phyloP scores from a whole-genome alignment of 2,329 filamentous ascomycete genomes.

The Colletotrichum endophyticum region DNA sequence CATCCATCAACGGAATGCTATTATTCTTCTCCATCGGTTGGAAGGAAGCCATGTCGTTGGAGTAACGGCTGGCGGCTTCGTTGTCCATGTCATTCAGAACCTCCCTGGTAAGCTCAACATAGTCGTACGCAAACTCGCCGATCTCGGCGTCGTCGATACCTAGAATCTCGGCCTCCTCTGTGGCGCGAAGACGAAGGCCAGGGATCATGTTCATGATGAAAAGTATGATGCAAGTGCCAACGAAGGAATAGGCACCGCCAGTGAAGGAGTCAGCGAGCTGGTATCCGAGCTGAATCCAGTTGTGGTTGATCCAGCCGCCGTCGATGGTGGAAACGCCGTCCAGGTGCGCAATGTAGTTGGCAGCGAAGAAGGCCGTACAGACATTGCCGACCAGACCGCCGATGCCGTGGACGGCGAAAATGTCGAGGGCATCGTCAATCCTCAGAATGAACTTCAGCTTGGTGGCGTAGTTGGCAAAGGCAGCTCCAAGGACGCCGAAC shows the following conservation, averaged over 20 bases:
- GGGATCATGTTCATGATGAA: constrained; percentile 82
- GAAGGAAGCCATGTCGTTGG: constrained; percentile 42
- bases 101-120: constrained; percentile 78
- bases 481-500: constrained; percentile 77
- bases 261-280: constrained; percentile 83
- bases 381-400: constrained; percentile 82
- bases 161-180: constrained; percentile 79
- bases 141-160: constrained; percentile 91
- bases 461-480: constrained; percentile 86
- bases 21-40: constrained; percentile 52
- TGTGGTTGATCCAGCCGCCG: constrained; percentile 82
- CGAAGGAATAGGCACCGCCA: constrained; percentile 80
- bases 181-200: constrained; percentile 74
- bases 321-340: constrained; percentile 71
- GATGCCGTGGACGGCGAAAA: constrained; percentile 83
- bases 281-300: constrained; percentile 85
- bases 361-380: constrained; percentile 81
- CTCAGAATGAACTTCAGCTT: constrained; percentile 86
- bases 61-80: constrained; percentile 49
- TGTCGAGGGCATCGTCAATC: constrained; percentile 87
- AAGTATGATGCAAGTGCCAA: constrained; percentile 77
- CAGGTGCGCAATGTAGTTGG: constrained; percentile 82
- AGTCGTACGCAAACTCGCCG: constrained; percentile 95
- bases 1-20: constrained; percentile 52
- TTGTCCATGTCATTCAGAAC: constrained; percentile 52